Evolutionary conservation across 441 rosid species (phyloP).

Genomic region (Theobroma grandiflorum): DNA sequence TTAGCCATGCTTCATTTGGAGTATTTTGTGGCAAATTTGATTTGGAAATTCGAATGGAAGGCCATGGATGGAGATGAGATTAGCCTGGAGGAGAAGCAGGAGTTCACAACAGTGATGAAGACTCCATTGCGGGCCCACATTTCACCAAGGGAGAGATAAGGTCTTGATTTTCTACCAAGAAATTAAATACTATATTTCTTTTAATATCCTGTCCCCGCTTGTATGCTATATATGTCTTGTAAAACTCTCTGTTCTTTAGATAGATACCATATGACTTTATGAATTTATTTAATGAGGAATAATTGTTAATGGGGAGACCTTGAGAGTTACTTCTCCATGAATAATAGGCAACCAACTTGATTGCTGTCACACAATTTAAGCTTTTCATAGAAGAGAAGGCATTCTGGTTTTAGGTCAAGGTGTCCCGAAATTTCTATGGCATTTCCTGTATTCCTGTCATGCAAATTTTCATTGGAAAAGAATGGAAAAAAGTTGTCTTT

Average conservation of each 20-base stretch:
- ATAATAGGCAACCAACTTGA: not conserved
- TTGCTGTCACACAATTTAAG: too few species aligned
- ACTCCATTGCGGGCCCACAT: slow-evolving; percentile 20
- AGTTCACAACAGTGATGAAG: slow-evolving; percentile 22
- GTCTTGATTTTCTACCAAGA: not conserved
- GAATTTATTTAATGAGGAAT: not conserved
- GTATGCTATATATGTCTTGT: not conserved
- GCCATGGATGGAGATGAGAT: slow-evolving; percentile 26
- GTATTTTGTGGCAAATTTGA: slow-evolving; percentile 30
- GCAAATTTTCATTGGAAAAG: not conserved
- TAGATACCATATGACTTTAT: not conserved
- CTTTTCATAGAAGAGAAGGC: too few species aligned
- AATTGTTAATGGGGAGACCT: not conserved
- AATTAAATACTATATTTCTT: not conserved
- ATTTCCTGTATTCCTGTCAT: not conserved
- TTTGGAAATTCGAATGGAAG: slow-evolving; percentile 29
- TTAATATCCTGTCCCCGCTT: not conserved
- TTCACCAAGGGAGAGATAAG: not conserved
- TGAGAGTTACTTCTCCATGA: not conserved
- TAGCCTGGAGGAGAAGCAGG: slow-evolving; percentile 17
- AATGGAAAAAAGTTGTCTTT: not conserved
- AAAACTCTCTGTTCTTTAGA: not conserved
- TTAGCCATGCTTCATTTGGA: slow-evolving; percentile 32
- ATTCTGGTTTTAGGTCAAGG: not conserved
- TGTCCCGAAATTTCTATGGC: not conserved